A percentile compares a stretch with the other conserved stretches of the same genome.
Conservation (phyloP, 1,139 yeast genomes). For the Hemisphaericaspora lyxosophila region DNA sequence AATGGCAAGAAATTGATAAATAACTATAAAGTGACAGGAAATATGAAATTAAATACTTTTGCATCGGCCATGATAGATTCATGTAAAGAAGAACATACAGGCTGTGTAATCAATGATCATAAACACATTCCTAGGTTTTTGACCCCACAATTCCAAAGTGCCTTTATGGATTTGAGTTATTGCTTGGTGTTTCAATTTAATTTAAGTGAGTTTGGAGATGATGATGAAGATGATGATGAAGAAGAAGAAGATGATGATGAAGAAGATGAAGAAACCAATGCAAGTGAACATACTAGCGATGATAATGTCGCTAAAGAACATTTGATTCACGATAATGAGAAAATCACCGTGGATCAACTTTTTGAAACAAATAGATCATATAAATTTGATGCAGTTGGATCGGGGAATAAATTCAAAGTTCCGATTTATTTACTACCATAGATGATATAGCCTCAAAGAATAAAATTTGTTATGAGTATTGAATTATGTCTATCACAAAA, state of each 20-base stretch:
- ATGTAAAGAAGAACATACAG: constrained; percentile 8
- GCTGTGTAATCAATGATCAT: constrained; percentile 23
- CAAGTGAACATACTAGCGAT: neutral
- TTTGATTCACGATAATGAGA: neutral
- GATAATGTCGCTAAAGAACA: constrained; percentile 1
- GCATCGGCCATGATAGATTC: constrained; percentile 29
- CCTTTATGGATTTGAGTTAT: constrained; percentile 40
- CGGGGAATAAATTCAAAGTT: constrained; percentile 35
- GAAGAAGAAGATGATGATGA: constrained; percentile 1
- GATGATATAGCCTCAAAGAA: neutral
- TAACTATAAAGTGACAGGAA: constrained; percentile 39
- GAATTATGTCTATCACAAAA: no score
- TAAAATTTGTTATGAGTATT: no score
- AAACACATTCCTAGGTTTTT: constrained; percentile 34
- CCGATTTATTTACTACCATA: constrained; percentile 28
- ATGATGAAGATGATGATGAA: constrained; percentile 6
- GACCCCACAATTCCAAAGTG: constrained; percentile 39
- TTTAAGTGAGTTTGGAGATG: constrained; percentile 25
- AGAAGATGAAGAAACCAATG: neutral
- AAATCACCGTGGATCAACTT: neutral
- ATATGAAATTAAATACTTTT: constrained; percentile 35
- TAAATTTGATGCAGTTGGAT: constrained; percentile 30
- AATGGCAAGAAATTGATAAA: constrained; percentile 22
- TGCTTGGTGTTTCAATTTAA: constrained; percentile 41
- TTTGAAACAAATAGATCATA: constrained; percentile 15